Evolutionary conservation across 2,329 filamentous ascomycete genomes (phyloP).

Genomic region (Conoideocrella luteorostrata): DNA sequence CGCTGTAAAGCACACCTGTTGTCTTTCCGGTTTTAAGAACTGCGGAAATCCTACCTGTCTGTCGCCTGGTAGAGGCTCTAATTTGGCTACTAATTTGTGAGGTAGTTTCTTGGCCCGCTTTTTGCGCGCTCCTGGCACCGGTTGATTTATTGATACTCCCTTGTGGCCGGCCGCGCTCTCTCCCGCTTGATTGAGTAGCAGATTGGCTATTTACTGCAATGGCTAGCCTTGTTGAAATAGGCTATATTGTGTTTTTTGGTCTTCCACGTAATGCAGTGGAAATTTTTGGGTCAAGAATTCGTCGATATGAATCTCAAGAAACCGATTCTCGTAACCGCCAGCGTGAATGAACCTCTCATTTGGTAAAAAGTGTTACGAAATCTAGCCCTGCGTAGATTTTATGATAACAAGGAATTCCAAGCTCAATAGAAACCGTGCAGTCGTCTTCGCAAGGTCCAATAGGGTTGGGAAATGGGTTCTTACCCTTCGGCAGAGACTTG

Average conservation of each 20-base stretch:
- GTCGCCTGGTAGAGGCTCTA: neutral
- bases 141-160: neutral
- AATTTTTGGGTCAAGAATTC: constrained; percentile 9
- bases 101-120: neutral
- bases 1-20: neutral
- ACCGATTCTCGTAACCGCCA: constrained; percentile 1
- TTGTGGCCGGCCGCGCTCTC: neutral
- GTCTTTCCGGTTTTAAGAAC: neutral
- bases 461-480: neutral
- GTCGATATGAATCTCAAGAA: constrained; percentile 7
- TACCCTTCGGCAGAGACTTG: neutral
- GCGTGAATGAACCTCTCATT: neutral
- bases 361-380: constrained; percentile 2
- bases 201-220: neutral
- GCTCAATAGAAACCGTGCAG: constrained; percentile 6
- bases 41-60: neutral
- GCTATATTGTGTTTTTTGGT: too few relatives aligned
- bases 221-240: neutral
- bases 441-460: constrained; percentile 3
- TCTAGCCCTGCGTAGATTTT: constrained; percentile 6
- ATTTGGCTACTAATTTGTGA: neutral
- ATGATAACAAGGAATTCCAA: constrained; percentile 8
- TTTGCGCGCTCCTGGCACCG: neutral
- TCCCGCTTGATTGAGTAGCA: neutral
- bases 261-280: neutral